A percentile compares a stretch with the other conserved stretches of the same genome.
These are phyloP conservation scores for Cryomyces minteri DNA, from an alignment of 495 filamentous ascomycete species.

Conservation along the genomic window DNA sequence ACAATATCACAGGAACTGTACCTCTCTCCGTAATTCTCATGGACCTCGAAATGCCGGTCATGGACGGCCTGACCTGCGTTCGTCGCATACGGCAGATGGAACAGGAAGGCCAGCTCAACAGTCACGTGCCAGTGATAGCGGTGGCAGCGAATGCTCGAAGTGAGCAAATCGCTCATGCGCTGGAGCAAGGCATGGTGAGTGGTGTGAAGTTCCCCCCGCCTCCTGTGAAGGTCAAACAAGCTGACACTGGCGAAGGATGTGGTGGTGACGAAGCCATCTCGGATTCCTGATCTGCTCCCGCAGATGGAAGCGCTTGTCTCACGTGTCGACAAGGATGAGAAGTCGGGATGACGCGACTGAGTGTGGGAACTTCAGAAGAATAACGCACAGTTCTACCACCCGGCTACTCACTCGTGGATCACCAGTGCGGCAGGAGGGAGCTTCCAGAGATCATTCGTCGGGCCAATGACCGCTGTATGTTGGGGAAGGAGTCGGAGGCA, in stretches of 20 bases:
- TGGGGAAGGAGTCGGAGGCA: too few species aligned
- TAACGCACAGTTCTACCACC: too few species aligned
- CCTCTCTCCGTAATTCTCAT: constrained; percentile 1
- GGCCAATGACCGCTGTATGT: too few species aligned
- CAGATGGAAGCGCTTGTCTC: not conserved
- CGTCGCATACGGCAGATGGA: constrained; percentile 4
- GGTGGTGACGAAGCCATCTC: constrained; percentile 1
- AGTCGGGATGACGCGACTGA: not conserved
- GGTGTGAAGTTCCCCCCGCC: not conserved
- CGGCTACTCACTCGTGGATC: too few species aligned
- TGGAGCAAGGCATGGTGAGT: constrained; percentile 5
- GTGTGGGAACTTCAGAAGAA: too few species aligned
- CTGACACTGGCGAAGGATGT: constrained; percentile 27
- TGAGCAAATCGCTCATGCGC: constrained; percentile 7
- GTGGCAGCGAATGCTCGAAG: constrained; percentile 8
- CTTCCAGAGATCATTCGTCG: too few species aligned
- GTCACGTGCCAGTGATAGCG: constrained; percentile 9
- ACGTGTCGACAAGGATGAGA: not conserved
- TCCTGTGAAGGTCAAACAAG: constrained; percentile 39
- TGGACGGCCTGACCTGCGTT: constrained; percentile 10
- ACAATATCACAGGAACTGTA: not conserved
- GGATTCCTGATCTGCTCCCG: not conserved
- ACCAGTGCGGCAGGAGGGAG: too few species aligned
- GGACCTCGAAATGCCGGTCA: constrained; percentile 13
- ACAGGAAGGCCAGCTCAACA: not conserved